Base-by-base conservation (phyloP, 805 yeast species). In the Sugiyamaella smithiae region DNA sequence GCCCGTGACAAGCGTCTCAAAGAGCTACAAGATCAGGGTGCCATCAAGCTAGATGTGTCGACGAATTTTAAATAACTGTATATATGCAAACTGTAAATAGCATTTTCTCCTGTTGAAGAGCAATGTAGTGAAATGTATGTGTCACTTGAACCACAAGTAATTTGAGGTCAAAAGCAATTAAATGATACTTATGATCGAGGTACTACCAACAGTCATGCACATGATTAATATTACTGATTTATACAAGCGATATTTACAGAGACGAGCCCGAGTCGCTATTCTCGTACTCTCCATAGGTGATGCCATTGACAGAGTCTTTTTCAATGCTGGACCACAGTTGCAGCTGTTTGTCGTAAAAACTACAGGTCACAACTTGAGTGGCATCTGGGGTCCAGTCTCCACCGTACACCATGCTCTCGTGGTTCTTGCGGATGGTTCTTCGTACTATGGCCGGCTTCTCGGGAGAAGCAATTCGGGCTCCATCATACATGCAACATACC, bases 401-500 rank as follows among this genome's bases (percentile, higher is more conserved):
- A 0, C 98, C 99, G 61, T 91, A 91, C 48, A 91, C 90, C 88
- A 93, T 91, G 51, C 97, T 88, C 43, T 81, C 82, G 62, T 91
- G 98, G 25, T 84, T 85, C 9, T 75, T 54, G 9, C 49, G 52
- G 36, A 56, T 52, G 12, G 49, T 45, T 5, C 46, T 40, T 11
- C 45, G 33, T 2, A 63, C 54, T 7, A 41, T 36, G 11, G 54
- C 55, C 8, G 52, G 46, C 40, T 38, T 83, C 19, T 61, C 57
- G n/a, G 73, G 60, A 11, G 64, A 63, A 0, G 90, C 63, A 0
- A 90, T 70, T 49, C 89, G 73, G 1, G 96, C 96, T 14, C 99
- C 99, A 56, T 88, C 89, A 61, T 91, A 91, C 98, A 93, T 93
- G 61, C 97, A 88, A 64, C 97, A 90, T 0, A 83, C 81, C 43